Evolutionary conservation across 2,329 filamentous ascomycete species (phyloP).

Genomic region (Paracorniculantispora psalliotae): DNA sequence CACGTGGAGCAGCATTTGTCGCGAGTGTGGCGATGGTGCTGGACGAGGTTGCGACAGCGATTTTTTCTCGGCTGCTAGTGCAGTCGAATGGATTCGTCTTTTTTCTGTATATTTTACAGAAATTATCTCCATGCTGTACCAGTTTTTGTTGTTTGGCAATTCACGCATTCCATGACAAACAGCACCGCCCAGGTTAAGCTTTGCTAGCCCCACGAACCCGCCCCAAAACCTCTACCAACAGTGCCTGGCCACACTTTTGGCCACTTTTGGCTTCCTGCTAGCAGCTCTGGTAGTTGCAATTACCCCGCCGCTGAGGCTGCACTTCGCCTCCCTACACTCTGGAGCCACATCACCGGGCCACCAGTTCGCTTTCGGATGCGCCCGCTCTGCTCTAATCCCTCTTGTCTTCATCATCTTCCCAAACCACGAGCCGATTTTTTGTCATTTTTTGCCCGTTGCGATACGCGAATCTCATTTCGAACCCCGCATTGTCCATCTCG

Average conservation of each 20-base stretch:
- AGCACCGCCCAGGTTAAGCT: background rate
- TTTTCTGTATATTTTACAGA: too few species aligned
- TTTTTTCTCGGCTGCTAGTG: background rate
- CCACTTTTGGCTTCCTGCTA: too few species aligned
- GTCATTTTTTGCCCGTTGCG: too few species aligned
- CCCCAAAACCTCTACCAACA: too few species aligned
- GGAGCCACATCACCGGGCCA: slow-evolving; percentile 6
- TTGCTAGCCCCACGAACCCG: slow-evolving; percentile 1
- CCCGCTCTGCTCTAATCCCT: background rate
- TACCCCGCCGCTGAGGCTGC: slow-evolving; percentile 9
- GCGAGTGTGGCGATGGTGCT: too few species aligned
- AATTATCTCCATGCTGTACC: too few species aligned
- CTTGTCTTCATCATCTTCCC: background rate
- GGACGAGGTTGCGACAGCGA: too few species aligned
- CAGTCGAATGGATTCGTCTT: background rate
- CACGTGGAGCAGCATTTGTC: background rate
- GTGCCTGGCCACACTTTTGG: too few species aligned
- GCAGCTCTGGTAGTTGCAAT: background rate
- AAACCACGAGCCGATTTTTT: background rate
- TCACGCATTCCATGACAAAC: too few species aligned
- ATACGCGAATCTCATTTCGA: too few species aligned
- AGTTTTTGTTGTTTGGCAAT: too few species aligned
- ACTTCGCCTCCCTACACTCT: slow-evolving; percentile 8
- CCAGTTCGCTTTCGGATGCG: background rate
- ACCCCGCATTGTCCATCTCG: too few species aligned